Evolutionary conservation across 179 eudicot genomes (phyloP).

Genomic region (Patellifolia procumbens): DNA sequence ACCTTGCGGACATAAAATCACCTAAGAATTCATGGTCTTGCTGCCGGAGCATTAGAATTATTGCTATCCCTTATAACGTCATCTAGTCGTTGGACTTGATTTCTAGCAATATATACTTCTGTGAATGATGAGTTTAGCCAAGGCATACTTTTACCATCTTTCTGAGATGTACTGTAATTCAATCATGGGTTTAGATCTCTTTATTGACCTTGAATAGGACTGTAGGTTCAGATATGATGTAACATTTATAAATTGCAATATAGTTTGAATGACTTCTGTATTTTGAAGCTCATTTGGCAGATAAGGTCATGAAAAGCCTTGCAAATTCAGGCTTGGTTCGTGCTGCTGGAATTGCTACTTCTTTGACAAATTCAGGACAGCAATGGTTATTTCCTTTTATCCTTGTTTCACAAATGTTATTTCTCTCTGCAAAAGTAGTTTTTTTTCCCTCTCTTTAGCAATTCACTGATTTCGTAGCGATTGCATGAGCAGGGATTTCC

Average conservation of each 20-base stretch:
- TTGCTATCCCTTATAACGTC: no score
- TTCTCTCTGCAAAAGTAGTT: background rate
- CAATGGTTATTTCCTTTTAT: constrained; percentile 60
- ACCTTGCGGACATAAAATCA: background rate
- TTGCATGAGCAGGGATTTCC: constrained; percentile 74
- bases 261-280: constrained; percentile 11
- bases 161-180: background rate
- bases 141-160: background rate
- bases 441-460: background rate
- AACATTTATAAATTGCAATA: background rate
- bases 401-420: background rate
- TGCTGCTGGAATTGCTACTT: constrained; percentile 77
- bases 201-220: no score
- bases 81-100: background rate
- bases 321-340: constrained; percentile 61
- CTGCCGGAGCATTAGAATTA: background rate
- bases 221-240: background rate
- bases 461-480: constrained; percentile 4
- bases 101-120: background rate
- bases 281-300: constrained; percentile 48
- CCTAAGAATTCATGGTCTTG: background rate
- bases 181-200: background rate
- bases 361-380: constrained; percentile 75
- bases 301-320: constrained; percentile 66
- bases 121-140: background rate